These are phyloP conservation scores for Lagenidium giganteum DNA, from an alignment of 352 stramenopile species.

Conservation along the genomic window DNA sequence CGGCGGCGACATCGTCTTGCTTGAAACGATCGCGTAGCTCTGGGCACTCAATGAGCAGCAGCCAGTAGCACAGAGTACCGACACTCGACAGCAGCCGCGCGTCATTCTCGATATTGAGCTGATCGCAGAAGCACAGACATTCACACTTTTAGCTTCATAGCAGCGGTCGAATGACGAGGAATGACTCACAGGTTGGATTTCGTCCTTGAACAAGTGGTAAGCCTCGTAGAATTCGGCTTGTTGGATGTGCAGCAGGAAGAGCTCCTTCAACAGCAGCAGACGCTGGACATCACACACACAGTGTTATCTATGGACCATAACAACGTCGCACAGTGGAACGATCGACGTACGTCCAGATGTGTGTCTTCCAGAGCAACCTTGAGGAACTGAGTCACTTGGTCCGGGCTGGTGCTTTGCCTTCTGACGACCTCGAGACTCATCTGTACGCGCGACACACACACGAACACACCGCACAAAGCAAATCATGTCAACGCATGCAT, in stretches of 20 bases:
- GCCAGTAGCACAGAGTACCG: slow-evolving; percentile 79
- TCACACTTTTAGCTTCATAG: neutral
- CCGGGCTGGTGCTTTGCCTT: slow-evolving; percentile 35
- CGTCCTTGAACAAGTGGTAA: slow-evolving; percentile 70
- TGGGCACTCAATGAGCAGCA: slow-evolving; percentile 73
- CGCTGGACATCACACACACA: slow-evolving; percentile 26
- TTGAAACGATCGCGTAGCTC: slow-evolving; percentile 50
- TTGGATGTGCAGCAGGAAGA: slow-evolving; percentile 63
- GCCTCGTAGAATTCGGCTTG: slow-evolving; percentile 79
- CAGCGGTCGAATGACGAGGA: neutral
- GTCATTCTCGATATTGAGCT: slow-evolving; percentile 53
- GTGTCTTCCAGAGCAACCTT: slow-evolving; percentile 31
- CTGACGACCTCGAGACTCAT: slow-evolving; percentile 75
- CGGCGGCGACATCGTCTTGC: slow-evolving; percentile 14
- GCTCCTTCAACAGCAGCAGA: slow-evolving; percentile 63
- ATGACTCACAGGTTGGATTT: slow-evolving; percentile 49
- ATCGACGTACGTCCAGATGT: slow-evolving; percentile 41
- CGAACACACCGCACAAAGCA: neutral
- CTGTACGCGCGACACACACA: slow-evolving; percentile 16
- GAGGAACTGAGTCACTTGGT: slow-evolving; percentile 55
- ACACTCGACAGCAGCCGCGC: slow-evolving; percentile 59
- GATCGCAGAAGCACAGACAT: slow-evolving; percentile 2
- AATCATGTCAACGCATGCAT: neutral
- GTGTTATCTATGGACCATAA: slow-evolving; percentile 2
- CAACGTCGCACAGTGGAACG: neutral